A percentile compares a stretch with the other conserved stretches of the same genome.
Conservation (phyloP, 1,139 yeast species). For the Candida sp. region DNA sequence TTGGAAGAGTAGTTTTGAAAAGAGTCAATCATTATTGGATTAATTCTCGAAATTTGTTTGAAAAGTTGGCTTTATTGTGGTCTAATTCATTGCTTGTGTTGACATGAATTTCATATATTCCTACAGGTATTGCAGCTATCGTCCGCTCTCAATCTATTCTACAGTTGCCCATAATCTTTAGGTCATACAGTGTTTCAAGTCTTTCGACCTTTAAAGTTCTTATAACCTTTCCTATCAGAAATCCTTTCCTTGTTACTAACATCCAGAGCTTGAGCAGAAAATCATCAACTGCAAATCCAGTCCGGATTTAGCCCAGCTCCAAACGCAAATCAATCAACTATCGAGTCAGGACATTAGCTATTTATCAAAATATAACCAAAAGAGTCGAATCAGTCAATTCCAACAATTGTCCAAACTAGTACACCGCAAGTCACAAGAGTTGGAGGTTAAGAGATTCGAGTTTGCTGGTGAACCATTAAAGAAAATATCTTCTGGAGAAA, state of each 20-base stretch:
- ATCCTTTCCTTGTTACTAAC: too few relatives aligned
- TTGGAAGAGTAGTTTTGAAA: not conserved
- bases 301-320: not conserved
- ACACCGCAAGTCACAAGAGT: not conserved
- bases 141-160: not conserved
- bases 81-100: too few relatives aligned
- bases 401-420: not conserved
- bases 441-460: not conserved
- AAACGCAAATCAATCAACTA: not conserved
- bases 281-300: not conserved
- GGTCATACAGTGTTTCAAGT: not conserved
- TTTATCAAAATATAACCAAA: conserved; percentile 1
- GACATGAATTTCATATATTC: too few relatives aligned
- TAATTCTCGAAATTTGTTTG: too few relatives aligned
- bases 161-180: not conserved
- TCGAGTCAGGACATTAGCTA: not conserved
- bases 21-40: too few relatives aligned
- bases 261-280: not conserved
- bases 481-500: not conserved
- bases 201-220: not conserved
- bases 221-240: too few relatives aligned
- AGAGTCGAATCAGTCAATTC: not conserved
- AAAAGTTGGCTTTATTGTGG: too few relatives aligned
- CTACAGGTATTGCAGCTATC: too few relatives aligned
- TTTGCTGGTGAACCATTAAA: not conserved